These are phyloP conservation scores for Bacidia gigantensis DNA, from an alignment of 495 filamentous ascomycete genomes.

Conservation along the genomic window DNA sequence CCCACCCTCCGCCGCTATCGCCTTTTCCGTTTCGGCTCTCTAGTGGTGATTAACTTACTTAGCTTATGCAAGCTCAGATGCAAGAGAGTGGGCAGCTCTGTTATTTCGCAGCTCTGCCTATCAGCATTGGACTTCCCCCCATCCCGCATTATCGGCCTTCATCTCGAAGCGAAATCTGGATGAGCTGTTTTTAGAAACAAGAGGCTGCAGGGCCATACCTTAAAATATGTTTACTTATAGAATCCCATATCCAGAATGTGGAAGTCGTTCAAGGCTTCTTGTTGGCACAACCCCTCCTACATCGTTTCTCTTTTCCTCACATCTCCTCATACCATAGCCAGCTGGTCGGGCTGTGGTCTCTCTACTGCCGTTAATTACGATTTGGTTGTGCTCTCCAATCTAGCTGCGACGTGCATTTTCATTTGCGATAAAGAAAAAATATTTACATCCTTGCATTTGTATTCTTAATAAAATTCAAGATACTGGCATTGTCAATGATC, in stretches of 20 bases:
- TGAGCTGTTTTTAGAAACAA: conserved; percentile 18
- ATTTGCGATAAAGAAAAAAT: background rate
- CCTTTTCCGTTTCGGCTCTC: background rate
- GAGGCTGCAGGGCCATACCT: conserved; percentile 14
- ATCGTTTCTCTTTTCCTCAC: conserved; percentile 14
- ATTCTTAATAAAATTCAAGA: background rate
- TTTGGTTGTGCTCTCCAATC: conserved; percentile 18
- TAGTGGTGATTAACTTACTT: background rate
- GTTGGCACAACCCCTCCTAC: conserved; percentile 17
- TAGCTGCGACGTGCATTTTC: background rate
- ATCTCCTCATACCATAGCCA: conserved; percentile 21
- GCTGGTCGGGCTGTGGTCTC: conserved; percentile 28
- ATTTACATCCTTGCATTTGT: background rate
- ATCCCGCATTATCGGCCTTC: conserved; percentile 6
- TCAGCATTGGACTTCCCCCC: conserved; percentile 3
- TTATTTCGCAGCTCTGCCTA: conserved; percentile 7
- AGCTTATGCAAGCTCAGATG: conserved; percentile 1
- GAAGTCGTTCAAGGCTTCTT: conserved; percentile 15
- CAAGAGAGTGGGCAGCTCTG: background rate
- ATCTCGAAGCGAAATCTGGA: conserved; percentile 4
- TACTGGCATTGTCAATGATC: conserved; percentile 18
- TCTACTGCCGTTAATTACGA: conserved; percentile 18
- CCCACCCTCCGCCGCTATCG: conserved; percentile 4
- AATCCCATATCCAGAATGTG: conserved; percentile 13
- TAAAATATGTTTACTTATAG: conserved; percentile 15